A percentile compares a stretch with the other conserved stretches of the same genome.
Evolutionary conservation across 2,329 filamentous ascomycete species (phyloP).

Genomic region (Phialocephala sp.): DNA sequence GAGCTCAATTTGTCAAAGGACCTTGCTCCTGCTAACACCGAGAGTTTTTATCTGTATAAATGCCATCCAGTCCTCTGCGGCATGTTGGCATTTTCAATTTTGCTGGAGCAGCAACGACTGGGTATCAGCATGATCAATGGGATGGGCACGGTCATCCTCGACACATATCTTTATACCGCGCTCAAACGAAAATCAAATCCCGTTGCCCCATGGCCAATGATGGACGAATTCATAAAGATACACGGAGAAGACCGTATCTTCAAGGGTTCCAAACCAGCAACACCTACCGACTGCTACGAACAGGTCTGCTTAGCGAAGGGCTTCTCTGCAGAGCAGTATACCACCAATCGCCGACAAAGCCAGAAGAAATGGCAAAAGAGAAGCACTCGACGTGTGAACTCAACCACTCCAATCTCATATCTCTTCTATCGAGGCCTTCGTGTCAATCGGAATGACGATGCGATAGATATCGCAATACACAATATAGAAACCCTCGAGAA

Average conservation of each 20-base stretch:
- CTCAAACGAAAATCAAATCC: conserved; percentile 10
- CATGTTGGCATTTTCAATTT: conserved; percentile 14
- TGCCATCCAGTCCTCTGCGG: conserved; percentile 28
- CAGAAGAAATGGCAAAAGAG: too few species aligned
- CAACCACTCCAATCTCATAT: too few species aligned
- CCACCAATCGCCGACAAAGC: neutral
- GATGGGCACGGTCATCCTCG: conserved; percentile 18
- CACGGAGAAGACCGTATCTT: conserved; percentile 24
- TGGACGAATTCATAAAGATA: conserved; percentile 16
- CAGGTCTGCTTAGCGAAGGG: conserved; percentile 18
- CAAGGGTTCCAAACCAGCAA: conserved; percentile 13
- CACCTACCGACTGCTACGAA: conserved; percentile 14
- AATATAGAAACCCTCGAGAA: too few species aligned
- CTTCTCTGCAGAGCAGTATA: neutral
- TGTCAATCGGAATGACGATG: too few species aligned
- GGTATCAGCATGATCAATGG: conserved; percentile 5
- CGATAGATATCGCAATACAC: too few species aligned
- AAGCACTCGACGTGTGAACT: too few species aligned
- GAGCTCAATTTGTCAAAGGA: too few species aligned
- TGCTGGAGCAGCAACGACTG: neutral
- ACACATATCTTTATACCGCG: conserved; percentile 24
- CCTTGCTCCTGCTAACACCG: too few species aligned
- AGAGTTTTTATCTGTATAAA: conserved; percentile 23
- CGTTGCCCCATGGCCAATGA: conserved; percentile 17
- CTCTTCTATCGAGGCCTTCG: too few species aligned